Evolutionary conservation across 768 basidiomycete genomes (phyloP).

Genomic region (Lactarius quietus): DNA sequence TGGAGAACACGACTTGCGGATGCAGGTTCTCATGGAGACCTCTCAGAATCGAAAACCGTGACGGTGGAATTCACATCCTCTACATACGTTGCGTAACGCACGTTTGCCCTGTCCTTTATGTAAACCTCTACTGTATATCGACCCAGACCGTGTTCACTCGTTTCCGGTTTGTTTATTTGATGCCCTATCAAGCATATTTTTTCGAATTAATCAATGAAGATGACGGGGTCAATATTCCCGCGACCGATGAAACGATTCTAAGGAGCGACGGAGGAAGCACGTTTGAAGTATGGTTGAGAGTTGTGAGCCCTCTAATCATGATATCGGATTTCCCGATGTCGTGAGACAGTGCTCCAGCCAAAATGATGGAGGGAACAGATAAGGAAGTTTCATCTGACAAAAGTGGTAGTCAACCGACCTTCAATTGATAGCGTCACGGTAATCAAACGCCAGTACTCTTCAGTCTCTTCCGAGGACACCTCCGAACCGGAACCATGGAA

Average conservation of each 20-base stretch:
- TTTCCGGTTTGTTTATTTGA: background rate
- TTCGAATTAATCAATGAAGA: background rate
- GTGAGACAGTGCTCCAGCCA: background rate
- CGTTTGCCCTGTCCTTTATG: background rate
- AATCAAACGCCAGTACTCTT: too few species aligned
- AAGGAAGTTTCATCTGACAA: too few species aligned
- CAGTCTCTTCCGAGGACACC: background rate
- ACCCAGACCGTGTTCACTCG: background rate
- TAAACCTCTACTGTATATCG: background rate
- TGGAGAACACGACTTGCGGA: background rate
- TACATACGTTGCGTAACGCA: background rate
- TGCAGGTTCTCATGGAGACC: background rate
- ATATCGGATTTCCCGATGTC: background rate
- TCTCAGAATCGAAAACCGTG: background rate
- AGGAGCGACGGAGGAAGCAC: background rate
- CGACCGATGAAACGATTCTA: background rate
- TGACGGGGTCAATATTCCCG: background rate
- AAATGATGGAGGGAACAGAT: too few species aligned
- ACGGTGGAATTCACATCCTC: background rate
- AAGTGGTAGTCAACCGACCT: background rate
- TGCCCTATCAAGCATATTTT: background rate
- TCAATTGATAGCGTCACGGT: background rate
- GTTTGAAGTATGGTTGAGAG: background rate
- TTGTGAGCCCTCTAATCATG: background rate
- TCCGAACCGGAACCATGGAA: slow-evolving; percentile 42